Evolutionary conservation across 495 filamentous ascomycete species (phyloP).

Genomic region (Neurospora sp.): DNA sequence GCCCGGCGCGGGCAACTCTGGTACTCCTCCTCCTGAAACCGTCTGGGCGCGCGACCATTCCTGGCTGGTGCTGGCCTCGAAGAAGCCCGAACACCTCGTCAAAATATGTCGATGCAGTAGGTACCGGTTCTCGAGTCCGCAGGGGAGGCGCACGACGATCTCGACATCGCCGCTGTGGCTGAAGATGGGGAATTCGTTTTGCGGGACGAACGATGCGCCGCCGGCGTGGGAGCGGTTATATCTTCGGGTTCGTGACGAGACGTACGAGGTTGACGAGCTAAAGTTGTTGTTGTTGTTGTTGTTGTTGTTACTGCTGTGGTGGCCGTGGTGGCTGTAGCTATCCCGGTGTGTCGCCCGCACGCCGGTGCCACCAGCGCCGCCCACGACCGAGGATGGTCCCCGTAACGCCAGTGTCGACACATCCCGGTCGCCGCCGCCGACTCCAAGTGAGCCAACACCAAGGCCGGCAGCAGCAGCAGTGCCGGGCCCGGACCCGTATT

Average conservation of each 20-base stretch:
- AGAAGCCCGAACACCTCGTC: slow-evolving; percentile 83
- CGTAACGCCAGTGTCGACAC: slow-evolving; percentile 40
- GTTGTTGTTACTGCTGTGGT: slow-evolving; percentile 16
- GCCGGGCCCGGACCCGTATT: slow-evolving; percentile 3
- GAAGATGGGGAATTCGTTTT: slow-evolving; percentile 90
- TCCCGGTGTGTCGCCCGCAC: slow-evolving; percentile 27
- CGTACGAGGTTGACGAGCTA: slow-evolving; percentile 44
- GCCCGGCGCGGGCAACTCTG: slow-evolving; percentile 22
- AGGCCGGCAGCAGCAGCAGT: slow-evolving; percentile 16
- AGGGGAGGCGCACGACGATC: slow-evolving; percentile 59
- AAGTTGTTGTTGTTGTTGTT: neutral
- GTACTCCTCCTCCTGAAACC: slow-evolving; percentile 7
- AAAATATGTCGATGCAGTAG: slow-evolving; percentile 77
- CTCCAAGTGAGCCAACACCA: neutral
- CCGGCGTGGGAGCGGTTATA: slow-evolving; percentile 76
- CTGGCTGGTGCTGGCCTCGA: slow-evolving; percentile 77
- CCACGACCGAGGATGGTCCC: slow-evolving; percentile 47
- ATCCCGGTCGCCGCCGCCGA: slow-evolving; percentile 28
- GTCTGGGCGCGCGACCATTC: slow-evolving; percentile 61
- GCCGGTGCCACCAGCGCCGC: slow-evolving; percentile 8
- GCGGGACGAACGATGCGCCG: slow-evolving; percentile 55
- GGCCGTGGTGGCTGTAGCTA: neutral
- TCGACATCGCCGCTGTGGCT: slow-evolving; percentile 85
- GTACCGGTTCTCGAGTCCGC: slow-evolving; percentile 68
- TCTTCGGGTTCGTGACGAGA: slow-evolving; percentile 51